Evolutionary conservation across 345 rosid species (phyloP).

Genomic region (Syzygium jambos): DNA sequence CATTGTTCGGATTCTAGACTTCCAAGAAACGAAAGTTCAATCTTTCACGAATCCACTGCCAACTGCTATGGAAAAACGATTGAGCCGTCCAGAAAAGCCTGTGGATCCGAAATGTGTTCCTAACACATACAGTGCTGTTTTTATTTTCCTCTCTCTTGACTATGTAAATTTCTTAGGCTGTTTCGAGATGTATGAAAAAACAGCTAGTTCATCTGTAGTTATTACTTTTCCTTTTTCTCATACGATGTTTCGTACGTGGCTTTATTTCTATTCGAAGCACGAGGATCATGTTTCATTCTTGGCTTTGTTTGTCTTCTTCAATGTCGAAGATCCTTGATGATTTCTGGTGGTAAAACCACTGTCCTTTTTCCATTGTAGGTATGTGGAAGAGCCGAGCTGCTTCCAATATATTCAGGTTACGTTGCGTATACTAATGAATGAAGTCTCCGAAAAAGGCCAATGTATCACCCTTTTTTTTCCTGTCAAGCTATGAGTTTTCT

Average conservation of each 20-base stretch:
- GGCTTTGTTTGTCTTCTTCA: neutral
- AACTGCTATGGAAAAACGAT: neutral
- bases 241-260: neutral
- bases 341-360: neutral
- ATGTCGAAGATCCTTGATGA: neutral
- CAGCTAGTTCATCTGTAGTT: neutral
- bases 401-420: too few relatives aligned
- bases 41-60: neutral
- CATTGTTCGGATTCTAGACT: constrained; percentile 34
- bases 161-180: neutral
- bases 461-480: neutral
- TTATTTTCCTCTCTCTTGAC: neutral
- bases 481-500: neutral
- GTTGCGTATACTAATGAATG: too few relatives aligned
- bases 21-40: neutral
- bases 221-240: neutral
- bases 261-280: neutral
- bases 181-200: neutral
- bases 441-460: too few relatives aligned
- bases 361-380: neutral
- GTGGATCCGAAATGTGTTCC: neutral
- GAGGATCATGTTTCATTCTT: neutral
- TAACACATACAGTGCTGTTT: neutral
- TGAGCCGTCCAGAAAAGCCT: neutral
- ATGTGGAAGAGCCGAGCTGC: too few relatives aligned